Evolutionary conservation across 805 yeast genomes (phyloP), one percentile per base, ranked within the genome.

Genomic region (Zygosaccharomyces kombuchaensis): DNA sequence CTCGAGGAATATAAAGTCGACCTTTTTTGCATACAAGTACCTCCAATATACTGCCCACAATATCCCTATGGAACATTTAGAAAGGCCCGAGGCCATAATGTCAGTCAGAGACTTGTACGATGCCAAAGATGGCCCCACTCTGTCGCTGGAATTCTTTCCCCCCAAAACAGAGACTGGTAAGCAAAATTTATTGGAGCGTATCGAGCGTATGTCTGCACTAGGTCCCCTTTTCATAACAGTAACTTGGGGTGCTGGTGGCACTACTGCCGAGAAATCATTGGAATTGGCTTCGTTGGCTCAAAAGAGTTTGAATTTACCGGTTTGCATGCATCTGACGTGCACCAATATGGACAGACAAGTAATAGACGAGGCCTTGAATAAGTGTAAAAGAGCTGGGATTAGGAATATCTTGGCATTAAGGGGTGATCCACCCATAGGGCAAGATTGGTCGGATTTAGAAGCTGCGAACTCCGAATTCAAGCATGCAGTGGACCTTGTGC

Each of bases 191-290:
- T 72, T 86, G 40, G 88, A 90, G 23, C 84, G 99, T 66, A 78
- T 93, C 68, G 80, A 80, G 58, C 81, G 99, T 59, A 84, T 93
- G 90, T 80, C 87, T 52, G 84, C 84, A 2, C 69, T 93, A 51
- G 90, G 89, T 46, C 98, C 98, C 2, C 70, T 84, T 12, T 95
- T 93, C 63, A 82, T 91, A 44, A 87, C 96, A 2, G 84, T 93
- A 10, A 93, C 99, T 0, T 93, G 98, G 97, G 99, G 98, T 27
- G 98, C 99, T 4, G 98, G 98, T 34, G 99, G 99, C 2, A 81
- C 95, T 4, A 88, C 97, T 8, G 80, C 91, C 38, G 84, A 79
- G 40, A 89, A 88, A 69, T 87, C 96, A 0, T 66, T 93, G 47
- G 91, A 87, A 36, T 72, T 93, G 47, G 96, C 96, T 1, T 71